These are phyloP conservation scores for Dactylellina drechsleri DNA, from an alignment of 2,329 filamentous ascomycete species.

Conservation along the genomic window DNA sequence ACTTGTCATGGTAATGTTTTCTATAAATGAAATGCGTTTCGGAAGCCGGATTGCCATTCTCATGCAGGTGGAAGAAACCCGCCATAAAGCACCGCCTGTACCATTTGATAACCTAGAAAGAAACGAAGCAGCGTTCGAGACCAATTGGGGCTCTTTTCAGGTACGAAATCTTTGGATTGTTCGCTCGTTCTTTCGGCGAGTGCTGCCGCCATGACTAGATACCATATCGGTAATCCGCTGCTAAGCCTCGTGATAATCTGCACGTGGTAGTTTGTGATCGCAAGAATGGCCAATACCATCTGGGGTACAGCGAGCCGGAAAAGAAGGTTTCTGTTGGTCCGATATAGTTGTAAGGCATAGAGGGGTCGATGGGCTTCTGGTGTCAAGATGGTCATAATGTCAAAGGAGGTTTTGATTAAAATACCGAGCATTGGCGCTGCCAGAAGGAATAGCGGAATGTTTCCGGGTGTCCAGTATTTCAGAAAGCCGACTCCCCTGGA, in stretches of 20 bases:
- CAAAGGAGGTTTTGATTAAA: conserved; percentile 64
- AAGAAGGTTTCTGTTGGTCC: conserved; percentile 59
- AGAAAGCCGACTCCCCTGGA: conserved; percentile 86
- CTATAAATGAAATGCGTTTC: neutral
- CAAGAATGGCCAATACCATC: conserved; percentile 74
- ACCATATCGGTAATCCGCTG: conserved; percentile 90
- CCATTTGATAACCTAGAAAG: conserved; percentile 81
- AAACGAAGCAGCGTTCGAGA: conserved; percentile 68
- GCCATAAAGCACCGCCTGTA: conserved; percentile 86
- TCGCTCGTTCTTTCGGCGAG: conserved; percentile 11
- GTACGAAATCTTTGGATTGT: neutral
- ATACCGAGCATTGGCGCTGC: conserved; percentile 80
- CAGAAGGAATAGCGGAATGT: conserved; percentile 86
- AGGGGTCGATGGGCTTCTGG: conserved; percentile 3
- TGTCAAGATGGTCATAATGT: conserved; percentile 15
- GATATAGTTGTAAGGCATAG: conserved; percentile 26
- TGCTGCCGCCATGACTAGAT: conserved; percentile 70
- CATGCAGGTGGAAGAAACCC: conserved; percentile 91
- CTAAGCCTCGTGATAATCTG: conserved; percentile 92
- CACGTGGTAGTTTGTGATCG: conserved; percentile 84
- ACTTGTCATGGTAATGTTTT: conserved; percentile 10
- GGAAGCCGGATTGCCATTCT: conserved; percentile 17
- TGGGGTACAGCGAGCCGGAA: conserved; percentile 76
- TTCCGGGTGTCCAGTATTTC: conserved; percentile 86
- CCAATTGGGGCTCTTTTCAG: conserved; percentile 53